Base-by-base conservation (phyloP, 2,329 filamentous ascomycete species). In the Dothistroma pini region DNA sequence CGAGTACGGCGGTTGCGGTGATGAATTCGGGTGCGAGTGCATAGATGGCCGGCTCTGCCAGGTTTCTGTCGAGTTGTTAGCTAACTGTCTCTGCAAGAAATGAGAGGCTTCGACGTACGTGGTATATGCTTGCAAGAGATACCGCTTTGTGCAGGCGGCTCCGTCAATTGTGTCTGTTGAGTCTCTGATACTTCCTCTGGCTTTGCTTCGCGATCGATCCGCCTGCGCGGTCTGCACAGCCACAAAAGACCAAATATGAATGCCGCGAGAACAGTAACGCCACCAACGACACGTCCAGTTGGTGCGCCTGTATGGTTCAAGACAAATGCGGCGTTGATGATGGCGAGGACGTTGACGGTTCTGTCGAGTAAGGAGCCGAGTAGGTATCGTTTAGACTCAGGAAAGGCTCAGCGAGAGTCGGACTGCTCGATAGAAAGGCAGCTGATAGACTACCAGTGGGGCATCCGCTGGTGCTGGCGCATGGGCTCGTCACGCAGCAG, bases 401-500 rank as follows among this genome's bases (percentile, higher is more conserved):
- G 35, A 54, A 62, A 16, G 59, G 56, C 29, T 51, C 41, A 32
- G 59, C 59, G 22, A 38, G 54, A 4, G 25, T 44, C 16, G 56
- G 35, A 52, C 58, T 62, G n/a, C 32, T 55, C 3, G 49, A 54
- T 19, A 62, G 22, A 25, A 62, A 58, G 16, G 59, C 59, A 5
- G 31, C 50, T n/a, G 55, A 44, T 12, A 62, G 44, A 25, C 49
- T 32, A 16, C 29, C 25, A 11, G 50, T 22, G 2, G 55, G 51
- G 44, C 56, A 62, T 14, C 59, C 59, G 41, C 22, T 38, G 4
- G 41, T 44, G n/a, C 41, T n/a, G 25, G 16, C 31, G 44, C 59
- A 62, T 9, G 56, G 59, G 31, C 50, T 58, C 41, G 21, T 59
- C 21, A 21, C n/a, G 47, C 59, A 62, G 53, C 59, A 62, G 4